phyloP scores from a whole-genome alignment of 1,139 yeast species.

The Eremothecium cymbalariae region DNA sequence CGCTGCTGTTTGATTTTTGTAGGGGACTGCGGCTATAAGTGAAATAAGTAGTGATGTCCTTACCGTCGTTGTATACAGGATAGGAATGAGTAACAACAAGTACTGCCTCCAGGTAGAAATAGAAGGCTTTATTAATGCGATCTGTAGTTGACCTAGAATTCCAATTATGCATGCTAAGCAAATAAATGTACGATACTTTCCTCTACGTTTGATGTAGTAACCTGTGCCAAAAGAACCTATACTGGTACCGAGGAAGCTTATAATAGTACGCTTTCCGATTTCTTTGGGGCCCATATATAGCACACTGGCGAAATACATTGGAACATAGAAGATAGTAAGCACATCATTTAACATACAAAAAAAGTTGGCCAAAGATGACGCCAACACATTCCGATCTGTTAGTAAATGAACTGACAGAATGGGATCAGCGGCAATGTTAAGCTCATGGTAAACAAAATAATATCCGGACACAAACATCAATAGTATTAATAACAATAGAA shows the following conservation, averaged over 20 bases:
- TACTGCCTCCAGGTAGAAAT: slow-evolving; percentile 34
- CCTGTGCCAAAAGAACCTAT: slow-evolving; percentile 66
- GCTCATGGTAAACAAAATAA: slow-evolving; percentile 45
- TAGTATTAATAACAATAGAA: slow-evolving; percentile 31
- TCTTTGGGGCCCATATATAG: slow-evolving; percentile 47
- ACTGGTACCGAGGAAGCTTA: slow-evolving; percentile 64
- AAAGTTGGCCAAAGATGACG: slow-evolving; percentile 62
- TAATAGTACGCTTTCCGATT: slow-evolving; percentile 54
- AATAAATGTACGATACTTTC: slow-evolving; percentile 51
- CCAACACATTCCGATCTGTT: slow-evolving; percentile 48
- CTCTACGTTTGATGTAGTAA: slow-evolving; percentile 57
- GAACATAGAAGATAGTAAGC: slow-evolving; percentile 52
- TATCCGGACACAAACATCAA: slow-evolving; percentile 27
- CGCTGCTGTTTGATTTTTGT: slow-evolving; percentile 58
- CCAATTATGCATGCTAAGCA: slow-evolving; percentile 19
- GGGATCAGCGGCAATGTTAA: slow-evolving; percentile 53
- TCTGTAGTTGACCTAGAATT: slow-evolving; percentile 37
- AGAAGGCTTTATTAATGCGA: slow-evolving; percentile 33
- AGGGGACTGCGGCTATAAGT: slow-evolving; percentile 56
- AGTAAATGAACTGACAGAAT: slow-evolving; percentile 54
- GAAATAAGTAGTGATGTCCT: slow-evolving; percentile 62
- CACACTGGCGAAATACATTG: slow-evolving; percentile 56
- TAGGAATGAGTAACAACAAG: slow-evolving; percentile 38
- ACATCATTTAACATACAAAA: slow-evolving; percentile 40
- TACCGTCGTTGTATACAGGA: slow-evolving; percentile 52